Conservation (phyloP, 164 flowering plant species). For the Dillenia turbinata region DNA sequence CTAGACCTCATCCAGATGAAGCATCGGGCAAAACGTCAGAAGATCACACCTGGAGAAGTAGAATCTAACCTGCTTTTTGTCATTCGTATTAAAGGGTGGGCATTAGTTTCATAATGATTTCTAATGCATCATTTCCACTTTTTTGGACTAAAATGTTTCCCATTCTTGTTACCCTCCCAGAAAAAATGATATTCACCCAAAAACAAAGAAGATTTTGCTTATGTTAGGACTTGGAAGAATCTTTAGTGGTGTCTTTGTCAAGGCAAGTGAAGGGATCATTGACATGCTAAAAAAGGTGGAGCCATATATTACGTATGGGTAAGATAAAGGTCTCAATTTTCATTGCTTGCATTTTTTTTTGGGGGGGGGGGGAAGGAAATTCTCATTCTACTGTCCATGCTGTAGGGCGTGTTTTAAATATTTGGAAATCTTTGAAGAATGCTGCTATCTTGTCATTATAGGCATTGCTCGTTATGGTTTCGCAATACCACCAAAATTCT, state of each 20-base stretch:
- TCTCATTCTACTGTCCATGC: too few relatives aligned
- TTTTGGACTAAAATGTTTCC: not conserved
- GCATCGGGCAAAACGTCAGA: constrained; percentile 37
- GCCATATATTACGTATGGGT: constrained; percentile 91
- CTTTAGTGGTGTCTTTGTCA: constrained; percentile 62
- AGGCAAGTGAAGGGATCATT: constrained; percentile 46
- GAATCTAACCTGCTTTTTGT: constrained; percentile 64
- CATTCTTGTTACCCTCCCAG: constrained; percentile 28
- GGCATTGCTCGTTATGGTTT: too few relatives aligned
- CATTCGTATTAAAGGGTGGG: constrained; percentile 77
- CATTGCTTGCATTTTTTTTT: not conserved
- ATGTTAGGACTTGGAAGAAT: constrained; percentile 40
- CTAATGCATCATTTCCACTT: not conserved
- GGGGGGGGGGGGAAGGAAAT: too few relatives aligned
- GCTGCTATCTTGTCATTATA: too few relatives aligned
- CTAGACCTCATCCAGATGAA: constrained; percentile 72
- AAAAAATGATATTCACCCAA: constrained; percentile 66
- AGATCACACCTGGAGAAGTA: constrained; percentile 15
- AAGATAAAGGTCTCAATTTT: constrained; percentile 8
- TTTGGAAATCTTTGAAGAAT: too few relatives aligned
- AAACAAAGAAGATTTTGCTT: constrained; percentile 48
- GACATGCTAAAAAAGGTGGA: constrained; percentile 63
- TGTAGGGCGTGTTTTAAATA: too few relatives aligned
- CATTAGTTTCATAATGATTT: not conserved
- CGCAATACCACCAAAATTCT: too few relatives aligned